Percentiles rank a stretch among this genome's conserved stretches.
phyloP scores from a whole-genome alignment of 176 grass and related monocot species.

The Triticum dicoccoides region DNA sequence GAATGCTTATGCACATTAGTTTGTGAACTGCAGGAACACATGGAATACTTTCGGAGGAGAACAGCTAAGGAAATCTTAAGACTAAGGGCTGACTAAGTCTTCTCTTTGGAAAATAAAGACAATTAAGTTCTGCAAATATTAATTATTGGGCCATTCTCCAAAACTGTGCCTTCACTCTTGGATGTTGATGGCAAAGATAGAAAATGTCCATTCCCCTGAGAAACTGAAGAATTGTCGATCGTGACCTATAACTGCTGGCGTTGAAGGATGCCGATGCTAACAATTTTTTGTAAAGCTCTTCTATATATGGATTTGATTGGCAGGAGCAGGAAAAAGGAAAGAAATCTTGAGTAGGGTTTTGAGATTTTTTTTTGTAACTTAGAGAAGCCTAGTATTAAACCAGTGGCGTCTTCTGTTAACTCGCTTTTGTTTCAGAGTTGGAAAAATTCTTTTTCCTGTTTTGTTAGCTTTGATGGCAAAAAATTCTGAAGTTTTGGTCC shows the following conservation, averaged over 20 bases:
- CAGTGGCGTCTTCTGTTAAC: neutral
- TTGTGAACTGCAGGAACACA: slow-evolving; percentile 58
- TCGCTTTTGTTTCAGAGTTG: neutral
- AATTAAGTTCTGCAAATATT: slow-evolving; percentile 4
- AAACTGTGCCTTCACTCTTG: slow-evolving; percentile 11
- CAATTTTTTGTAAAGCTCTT: slow-evolving; percentile 16
- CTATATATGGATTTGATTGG: slow-evolving; percentile 1
- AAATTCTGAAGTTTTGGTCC: neutral
- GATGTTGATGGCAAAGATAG: neutral
- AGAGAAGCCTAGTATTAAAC: too few relatives aligned
- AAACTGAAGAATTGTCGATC: neutral
- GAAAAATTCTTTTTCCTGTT: neutral
- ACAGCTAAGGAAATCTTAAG: slow-evolving; percentile 74
- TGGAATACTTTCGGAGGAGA: slow-evolving; percentile 85
- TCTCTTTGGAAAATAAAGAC: neutral
- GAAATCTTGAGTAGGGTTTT: neutral
- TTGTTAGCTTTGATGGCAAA: neutral
- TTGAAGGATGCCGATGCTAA: neutral
- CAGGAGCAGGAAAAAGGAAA: neutral
- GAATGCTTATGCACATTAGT: neutral
- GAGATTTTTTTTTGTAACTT: neutral
- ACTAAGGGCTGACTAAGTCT: slow-evolving; percentile 61
- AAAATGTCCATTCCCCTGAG: neutral
- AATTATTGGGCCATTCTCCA: neutral
- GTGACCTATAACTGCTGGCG: neutral